Conservation (phyloP, 352 stramenopile genomes). For the Pythium pectinolyticum region DNA sequence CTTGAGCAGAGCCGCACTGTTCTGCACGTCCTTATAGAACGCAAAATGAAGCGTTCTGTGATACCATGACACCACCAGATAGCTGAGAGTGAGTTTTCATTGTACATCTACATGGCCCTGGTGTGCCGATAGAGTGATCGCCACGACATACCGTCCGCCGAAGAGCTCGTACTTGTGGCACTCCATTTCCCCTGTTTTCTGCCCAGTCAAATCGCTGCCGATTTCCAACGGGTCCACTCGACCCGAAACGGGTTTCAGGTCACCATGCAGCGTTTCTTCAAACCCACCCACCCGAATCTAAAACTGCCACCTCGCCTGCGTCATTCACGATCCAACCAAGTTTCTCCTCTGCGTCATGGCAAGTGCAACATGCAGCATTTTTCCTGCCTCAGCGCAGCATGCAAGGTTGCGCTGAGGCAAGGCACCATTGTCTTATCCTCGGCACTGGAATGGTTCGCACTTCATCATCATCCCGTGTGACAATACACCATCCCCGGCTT, state of each 20-base stretch:
- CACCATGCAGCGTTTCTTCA: background rate
- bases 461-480: too few relatives aligned
- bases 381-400: slow-evolving; percentile 1
- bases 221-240: background rate
- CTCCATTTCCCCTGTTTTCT: slow-evolving; percentile 43
- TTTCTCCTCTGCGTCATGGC: background rate
- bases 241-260: background rate
- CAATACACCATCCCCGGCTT: too few relatives aligned
- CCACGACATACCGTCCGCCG: slow-evolving; percentile 42
- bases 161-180: slow-evolving; percentile 71
- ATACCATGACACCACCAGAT: background rate
- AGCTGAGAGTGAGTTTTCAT: background rate
- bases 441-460: too few relatives aligned
- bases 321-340: slow-evolving; percentile 9
- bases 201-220: slow-evolving; percentile 21
- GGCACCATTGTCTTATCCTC: too few relatives aligned
- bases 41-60: slow-evolving; percentile 68
- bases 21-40: slow-evolving; percentile 76
- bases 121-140: too few relatives aligned
- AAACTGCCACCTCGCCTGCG: slow-evolving; percentile 6
- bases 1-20: slow-evolving; percentile 56
- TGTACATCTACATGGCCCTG: background rate
- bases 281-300: background rate
- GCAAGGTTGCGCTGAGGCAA: too few relatives aligned
- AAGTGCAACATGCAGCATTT: too few relatives aligned